Evolutionary conservation across 768 basidiomycete genomes (phyloP).

Genomic region (Lactarius psammicola): DNA sequence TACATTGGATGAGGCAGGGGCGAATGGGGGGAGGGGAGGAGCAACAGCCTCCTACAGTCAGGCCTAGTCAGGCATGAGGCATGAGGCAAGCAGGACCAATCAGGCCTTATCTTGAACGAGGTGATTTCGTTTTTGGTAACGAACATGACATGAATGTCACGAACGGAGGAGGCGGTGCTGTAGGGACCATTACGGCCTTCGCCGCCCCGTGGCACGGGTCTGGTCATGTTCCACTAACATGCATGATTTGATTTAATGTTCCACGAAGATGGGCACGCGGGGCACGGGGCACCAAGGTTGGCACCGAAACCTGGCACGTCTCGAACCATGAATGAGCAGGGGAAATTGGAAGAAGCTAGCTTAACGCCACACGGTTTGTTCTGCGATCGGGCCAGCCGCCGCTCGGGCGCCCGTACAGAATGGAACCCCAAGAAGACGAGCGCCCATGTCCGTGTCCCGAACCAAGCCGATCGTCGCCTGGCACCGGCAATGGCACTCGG

Average conservation of each 20-base stretch:
- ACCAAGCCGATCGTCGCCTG: not conserved
- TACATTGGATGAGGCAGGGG: not conserved
- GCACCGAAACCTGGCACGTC: not conserved
- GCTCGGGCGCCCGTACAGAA: constrained; percentile 2
- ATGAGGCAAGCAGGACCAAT: constrained; percentile 9
- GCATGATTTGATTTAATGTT: not conserved
- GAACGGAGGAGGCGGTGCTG: constrained; percentile 12
- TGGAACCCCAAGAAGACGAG: not conserved
- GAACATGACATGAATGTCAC: not conserved
- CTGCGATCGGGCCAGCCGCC: not conserved
- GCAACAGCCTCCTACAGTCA: constrained; percentile 20
- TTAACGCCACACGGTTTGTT: not conserved
- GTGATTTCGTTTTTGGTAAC: not conserved
- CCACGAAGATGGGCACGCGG: not conserved
- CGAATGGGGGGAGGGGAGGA: not conserved
- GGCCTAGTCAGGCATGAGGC: too few species aligned
- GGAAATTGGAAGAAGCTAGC: not conserved
- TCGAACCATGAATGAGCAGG: not conserved
- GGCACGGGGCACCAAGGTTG: not conserved
- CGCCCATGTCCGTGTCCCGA: not conserved
- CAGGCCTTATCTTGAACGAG: constrained; percentile 5
- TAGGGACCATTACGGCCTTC: not conserved
- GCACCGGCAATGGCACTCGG: not conserved
- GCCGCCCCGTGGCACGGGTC: constrained; percentile 6
- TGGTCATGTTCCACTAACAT: not conserved